Evolutionary conservation across 1,284 basidiomycete genomes (phyloP), one percentile per base, ranked within the genome.

Genomic region (Cutaneotrichosporon daszewskae): DNA sequence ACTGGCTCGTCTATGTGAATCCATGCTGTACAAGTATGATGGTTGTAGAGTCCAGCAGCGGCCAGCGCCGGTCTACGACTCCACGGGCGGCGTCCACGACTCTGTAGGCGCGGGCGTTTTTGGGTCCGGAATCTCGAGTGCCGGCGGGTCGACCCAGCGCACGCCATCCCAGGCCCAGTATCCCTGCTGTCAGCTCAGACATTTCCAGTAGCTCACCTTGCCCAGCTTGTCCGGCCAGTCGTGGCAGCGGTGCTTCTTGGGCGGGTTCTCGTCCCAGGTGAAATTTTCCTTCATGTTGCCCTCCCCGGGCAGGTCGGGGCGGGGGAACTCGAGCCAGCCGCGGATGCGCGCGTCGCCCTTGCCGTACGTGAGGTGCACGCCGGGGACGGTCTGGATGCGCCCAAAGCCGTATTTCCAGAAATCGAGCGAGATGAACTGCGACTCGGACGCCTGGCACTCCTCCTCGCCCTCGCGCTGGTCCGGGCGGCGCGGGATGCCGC

Each of bases 361-460:
- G 14, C 64, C 67, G 51, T 69, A 69, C 34, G 57, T 61, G 14
- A 64, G 59, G 43, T 66, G 64, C 14, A 67, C 61, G 10, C 65
- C 62, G 3, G 69, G 69, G 0, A 72, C 60, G 11, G 65, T 58
- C 40, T 59, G 57, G 11, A 73, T 52, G 32, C 62, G 57, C 10
- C 68, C 65, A 25, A 69, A 61, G 17, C 67, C 68, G 39, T 62
- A 66, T 49, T 60, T 66, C 69, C 72, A 72, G 45, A 72, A 64
- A 53, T 73, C 71, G 55, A 71, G 68, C n/a, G 55, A 60, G 20
- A 71, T 60, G 43, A 72, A 62, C 12, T 43, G 40, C 13, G 51
- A 59, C 62, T 65, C 69, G 35, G 55, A 65, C 43, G 58, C 59
- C 58, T 64, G 66, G 55, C 60, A 69, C 59, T 65, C 69, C 57